Conservation (phyloP, 2,329 filamentous ascomycete species). For the Zelopaecilomyces penicillatus region DNA sequence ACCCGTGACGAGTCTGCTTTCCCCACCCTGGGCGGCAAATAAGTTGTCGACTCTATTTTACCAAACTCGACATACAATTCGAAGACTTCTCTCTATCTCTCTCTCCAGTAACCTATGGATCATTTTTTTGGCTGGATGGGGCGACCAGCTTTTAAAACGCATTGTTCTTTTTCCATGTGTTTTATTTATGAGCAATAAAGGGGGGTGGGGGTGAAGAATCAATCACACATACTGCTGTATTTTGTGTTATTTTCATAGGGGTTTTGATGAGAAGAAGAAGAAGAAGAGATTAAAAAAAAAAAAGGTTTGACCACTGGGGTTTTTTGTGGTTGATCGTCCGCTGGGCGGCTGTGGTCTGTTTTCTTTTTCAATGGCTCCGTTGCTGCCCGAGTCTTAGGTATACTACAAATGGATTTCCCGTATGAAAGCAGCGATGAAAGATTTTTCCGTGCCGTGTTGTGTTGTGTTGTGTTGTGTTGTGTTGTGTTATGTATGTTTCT, state of each 20-base stretch:
- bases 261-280: constrained; percentile 5
- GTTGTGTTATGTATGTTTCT: too few species aligned
- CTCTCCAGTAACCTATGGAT: background rate
- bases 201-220: constrained; percentile 4
- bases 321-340: constrained; percentile 16
- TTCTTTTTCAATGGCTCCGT: constrained; percentile 18
- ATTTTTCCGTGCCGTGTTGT: background rate
- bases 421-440: constrained; percentile 14
- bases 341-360: constrained; percentile 7
- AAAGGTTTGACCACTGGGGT: constrained; percentile 19
- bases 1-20: constrained; percentile 50
- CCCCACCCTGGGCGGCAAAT: constrained; percentile 52
- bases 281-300: constrained; percentile 14
- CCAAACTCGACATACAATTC: constrained; percentile 3
- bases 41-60: constrained; percentile 17
- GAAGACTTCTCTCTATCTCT: constrained; percentile 5
- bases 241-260: constrained; percentile 21
- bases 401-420: constrained; percentile 20
- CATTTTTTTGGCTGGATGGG: background rate
- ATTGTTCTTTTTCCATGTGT: background rate
- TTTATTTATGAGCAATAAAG: background rate
- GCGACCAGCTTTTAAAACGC: too few species aligned
- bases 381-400: constrained; percentile 19
- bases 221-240: constrained; percentile 4
- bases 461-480: too few species aligned